Evolutionary conservation across 2,329 filamentous ascomycete species (phyloP), one percentile per base, ranked within the genome.

Genomic region (Epichloe gansuensis): DNA sequence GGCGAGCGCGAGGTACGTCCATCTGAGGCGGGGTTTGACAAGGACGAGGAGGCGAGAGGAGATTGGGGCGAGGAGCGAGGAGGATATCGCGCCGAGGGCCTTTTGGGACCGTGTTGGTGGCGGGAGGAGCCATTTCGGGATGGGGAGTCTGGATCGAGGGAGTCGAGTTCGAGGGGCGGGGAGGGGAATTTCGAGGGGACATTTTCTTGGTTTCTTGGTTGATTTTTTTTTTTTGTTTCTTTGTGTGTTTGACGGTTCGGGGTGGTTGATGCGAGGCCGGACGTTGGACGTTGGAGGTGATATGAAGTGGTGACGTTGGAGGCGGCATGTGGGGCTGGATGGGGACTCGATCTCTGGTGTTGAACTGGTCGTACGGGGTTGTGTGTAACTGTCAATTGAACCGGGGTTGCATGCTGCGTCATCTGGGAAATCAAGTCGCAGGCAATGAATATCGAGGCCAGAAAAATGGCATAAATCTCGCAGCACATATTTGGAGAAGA

Each of bases 141-240:
- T 46, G 21, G 53, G 3, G 51, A 43, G 37, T 56, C 51, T n/a
- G 51, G 52, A 34, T 43, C 48, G 25, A 50, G 25, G 51, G 38
- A 46, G 21, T 52, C 47, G 52, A 56, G 52, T 25, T 53, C 49
- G 46, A 53, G 42, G 34, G 41, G 13, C 31, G 50, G 38, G 21
- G 31, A 43, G 25, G 38, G 23, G 41, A 5, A 15, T 41, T 17
- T 12, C 6, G 7, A 11, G 35, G 11, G 12, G 21, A 13, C 46
- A 48, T 48, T 21, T 8, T 25, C 31, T 31, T 11, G 31, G 31
- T 44, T 34, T 38, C n/a, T 34, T 23, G 15, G n/a, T 28, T 28
- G 23, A n/a, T 17, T 37, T 37, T 39, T 15, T 44, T 31, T 48
- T 7, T 44, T 7, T 44, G 4, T 7, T 6, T 42, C 11, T 23